Base-by-base conservation (phyloP, 805 yeast species). In the Wickerhamiella domercqiae region DNA sequence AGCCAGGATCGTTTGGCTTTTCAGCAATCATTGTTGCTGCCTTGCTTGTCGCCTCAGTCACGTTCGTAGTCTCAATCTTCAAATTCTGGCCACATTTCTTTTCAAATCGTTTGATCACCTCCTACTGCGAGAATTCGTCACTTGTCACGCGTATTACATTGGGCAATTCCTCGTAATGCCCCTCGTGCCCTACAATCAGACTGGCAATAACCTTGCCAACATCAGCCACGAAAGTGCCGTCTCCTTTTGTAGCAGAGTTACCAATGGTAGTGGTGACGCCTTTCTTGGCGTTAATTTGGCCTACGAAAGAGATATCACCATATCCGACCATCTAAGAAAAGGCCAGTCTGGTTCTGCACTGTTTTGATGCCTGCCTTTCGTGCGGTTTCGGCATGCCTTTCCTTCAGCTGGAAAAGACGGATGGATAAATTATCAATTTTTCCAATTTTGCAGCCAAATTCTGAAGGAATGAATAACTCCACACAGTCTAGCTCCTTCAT, bases 391-490 rank as follows among this genome's bases (percentile, higher is more conserved):
- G 32, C 18, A 24, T 37, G 39, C 13, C 7, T 21, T 11, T 3
- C 21, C 32, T 42, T 42, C 7, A 6, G 11, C 2, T 16, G 19
- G 15, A 31, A 42, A n/a, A 20, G 22, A 2, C 6, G 3, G 11
- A 40, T 35, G 19, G 33, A 9, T 13, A 24, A 24, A 13, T 24
- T 9, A 24, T 24, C 31, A 25, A 21, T 38, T 14, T 29, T 18
- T 26, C 16, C 21, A 15, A 16, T 13, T 34, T 71, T 73, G 7
- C 57, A 47, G 32, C 78, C 80, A 46, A 68, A 73, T 47, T 71
- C 75, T 1, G 75, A 66, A 22, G 77, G 77, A 43, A 71, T 64
- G 53, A 62, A 72, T 22, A 71, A 48, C 50, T 67, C 65, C 34
- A 72, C 68, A 3, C 26, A 13, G 31, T 45, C 63, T 60, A 36